A percentile compares a stretch with the other conserved stretches of the same genome.
phyloP scores from a whole-genome alignment of 441 rosid species.

The Gossypium schwendimanii region DNA sequence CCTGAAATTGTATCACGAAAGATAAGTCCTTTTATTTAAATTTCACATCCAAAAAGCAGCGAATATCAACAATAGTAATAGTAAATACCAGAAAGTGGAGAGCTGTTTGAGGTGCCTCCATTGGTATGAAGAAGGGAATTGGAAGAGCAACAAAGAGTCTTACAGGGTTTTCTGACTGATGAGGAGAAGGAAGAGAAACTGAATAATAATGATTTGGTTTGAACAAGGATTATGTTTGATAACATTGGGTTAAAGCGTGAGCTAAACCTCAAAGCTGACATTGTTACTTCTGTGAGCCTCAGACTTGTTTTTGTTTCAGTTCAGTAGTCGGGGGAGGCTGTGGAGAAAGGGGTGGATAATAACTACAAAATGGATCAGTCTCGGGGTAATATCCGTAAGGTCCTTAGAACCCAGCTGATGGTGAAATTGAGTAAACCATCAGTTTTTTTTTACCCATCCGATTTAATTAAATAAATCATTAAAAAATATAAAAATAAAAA shows the following conservation, averaged over 20 bases:
- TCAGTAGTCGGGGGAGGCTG: not conserved
- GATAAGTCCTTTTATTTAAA: not conserved
- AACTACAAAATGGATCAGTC: not conserved
- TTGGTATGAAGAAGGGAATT: not conserved
- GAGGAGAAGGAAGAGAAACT: not conserved
- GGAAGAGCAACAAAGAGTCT: not conserved
- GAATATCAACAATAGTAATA: not conserved
- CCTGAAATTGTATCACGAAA: conserved; percentile 33
- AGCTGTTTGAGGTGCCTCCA: not conserved
- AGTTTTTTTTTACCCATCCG: too few relatives aligned
- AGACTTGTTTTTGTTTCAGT: not conserved
- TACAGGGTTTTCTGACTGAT: not conserved
- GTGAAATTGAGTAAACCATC: too few relatives aligned
- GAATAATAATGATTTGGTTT: not conserved
- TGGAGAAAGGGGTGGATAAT: not conserved
- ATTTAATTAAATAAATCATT: too few relatives aligned
- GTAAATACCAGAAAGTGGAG: conserved; percentile 20
- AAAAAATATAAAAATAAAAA: too few relatives aligned
- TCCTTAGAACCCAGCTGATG: too few relatives aligned
- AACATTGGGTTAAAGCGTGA: not conserved
- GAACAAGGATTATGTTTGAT: not conserved
- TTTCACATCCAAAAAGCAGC: not conserved
- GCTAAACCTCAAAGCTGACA: conserved; percentile 6
- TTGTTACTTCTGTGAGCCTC: not conserved
- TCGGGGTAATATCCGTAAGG: not conserved